These are phyloP conservation scores for Cairneyella variabilis DNA, from an alignment of 495 filamentous ascomycete species.

Conservation along the genomic window DNA sequence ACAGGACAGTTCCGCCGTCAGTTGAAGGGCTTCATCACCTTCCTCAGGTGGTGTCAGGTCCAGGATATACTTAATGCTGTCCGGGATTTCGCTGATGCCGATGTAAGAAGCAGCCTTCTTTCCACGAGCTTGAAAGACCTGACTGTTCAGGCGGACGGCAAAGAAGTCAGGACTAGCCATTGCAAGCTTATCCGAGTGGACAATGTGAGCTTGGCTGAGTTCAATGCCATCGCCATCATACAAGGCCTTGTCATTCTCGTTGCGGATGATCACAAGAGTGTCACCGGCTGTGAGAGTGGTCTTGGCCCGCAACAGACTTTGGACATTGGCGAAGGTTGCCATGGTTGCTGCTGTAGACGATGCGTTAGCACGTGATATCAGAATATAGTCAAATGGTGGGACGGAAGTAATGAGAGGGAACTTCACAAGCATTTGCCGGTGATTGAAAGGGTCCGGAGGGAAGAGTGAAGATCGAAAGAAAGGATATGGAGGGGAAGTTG, in stretches of 20 bases:
- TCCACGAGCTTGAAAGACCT: neutral
- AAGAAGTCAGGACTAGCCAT: slow-evolving; percentile 38
- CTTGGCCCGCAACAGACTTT: too few species aligned
- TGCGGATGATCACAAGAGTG: slow-evolving; percentile 47
- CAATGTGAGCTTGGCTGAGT: slow-evolving; percentile 25
- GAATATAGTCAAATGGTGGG: too few species aligned
- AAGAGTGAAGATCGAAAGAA: too few species aligned
- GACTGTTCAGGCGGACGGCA: slow-evolving; percentile 29
- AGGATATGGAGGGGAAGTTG: too few species aligned
- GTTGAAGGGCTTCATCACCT: slow-evolving; percentile 50
- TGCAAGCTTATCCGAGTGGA: slow-evolving; percentile 37
- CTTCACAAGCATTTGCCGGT: too few species aligned
- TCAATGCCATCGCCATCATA: slow-evolving; percentile 26
- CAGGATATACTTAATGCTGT: slow-evolving; percentile 43
- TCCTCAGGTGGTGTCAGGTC: slow-evolving; percentile 47
- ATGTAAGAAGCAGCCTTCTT: neutral
- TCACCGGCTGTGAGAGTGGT: slow-evolving; percentile 32
- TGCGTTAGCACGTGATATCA: too few species aligned
- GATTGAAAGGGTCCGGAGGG: too few species aligned
- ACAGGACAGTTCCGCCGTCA: slow-evolving; percentile 45
- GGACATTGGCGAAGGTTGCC: too few species aligned
- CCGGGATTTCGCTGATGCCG: slow-evolving; percentile 25
- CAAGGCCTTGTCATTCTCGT: slow-evolving; percentile 12
- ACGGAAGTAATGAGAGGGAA: too few species aligned
- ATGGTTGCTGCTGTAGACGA: too few species aligned